Evolutionary conservation across 2,329 filamentous ascomycete genomes (phyloP), one percentile per base, ranked within the genome.

Genomic region (Intubia oerlemansii): DNA sequence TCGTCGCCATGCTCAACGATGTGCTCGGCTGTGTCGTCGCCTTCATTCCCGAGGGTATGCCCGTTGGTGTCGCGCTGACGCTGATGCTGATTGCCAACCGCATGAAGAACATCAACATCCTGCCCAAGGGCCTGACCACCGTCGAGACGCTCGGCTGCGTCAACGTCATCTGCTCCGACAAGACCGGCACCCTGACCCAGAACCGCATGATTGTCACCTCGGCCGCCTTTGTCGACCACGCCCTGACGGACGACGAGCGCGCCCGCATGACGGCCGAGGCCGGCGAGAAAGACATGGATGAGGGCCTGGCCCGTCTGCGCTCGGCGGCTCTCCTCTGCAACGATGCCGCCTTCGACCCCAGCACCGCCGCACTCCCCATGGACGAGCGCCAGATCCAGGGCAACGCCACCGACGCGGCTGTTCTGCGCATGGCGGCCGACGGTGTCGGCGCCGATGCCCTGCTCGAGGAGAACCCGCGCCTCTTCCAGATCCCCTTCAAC

Each of bases 401-500:
- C 10, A 34, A 41, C 24, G 37, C 39, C 17, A 41, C 39, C 20
- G 37, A 41, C 18, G 32, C 34, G 3, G 37, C 33, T 13, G 30
- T 39, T 10, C 59, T 58, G 29, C 63, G 70, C 9, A 75, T 75
- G 40, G 51, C 60, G 20, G 63, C 60, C 51, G 60, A 62, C 27
- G 53, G 59, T n/a, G 47, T 54, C n/a, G 47, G 49, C 17, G 57
- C 58, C 38, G 50, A 53, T 19, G 56, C 50, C 6, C 47, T 57
- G 1, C 45, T 45, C 10, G 48, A 55, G 0, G 34, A 50, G 12
- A 63, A 56, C 54, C 48, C 50, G 22, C 52, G 64, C 34, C 48
- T 65, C 18, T 59, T 61, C 3, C 67, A 74, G 39, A 68, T 68
- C 31, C 66, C 67, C 0, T 74, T 74, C 40, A 67, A 72, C 40